Evolutionary conservation across 2,329 filamentous ascomycete genomes (phyloP).

Genomic region (Ophiostoma novo-ulmi): DNA sequence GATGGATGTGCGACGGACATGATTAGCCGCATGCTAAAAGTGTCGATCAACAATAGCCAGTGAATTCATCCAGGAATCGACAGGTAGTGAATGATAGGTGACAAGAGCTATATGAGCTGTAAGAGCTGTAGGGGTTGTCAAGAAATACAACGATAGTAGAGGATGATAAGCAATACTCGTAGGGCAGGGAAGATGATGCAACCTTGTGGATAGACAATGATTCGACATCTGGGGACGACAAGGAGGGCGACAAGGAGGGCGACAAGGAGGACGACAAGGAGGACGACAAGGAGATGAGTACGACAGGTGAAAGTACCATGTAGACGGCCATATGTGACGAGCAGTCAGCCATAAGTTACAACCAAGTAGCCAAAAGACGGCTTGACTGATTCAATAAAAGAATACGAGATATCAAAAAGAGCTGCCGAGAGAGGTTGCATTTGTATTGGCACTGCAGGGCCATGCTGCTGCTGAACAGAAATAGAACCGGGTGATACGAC

Average conservation of each 20-base stretch:
- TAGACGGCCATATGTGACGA: neutral
- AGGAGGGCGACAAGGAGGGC: conserved; percentile 2
- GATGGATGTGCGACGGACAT: neutral
- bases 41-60: conserved; percentile 6
- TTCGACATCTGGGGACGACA: neutral
- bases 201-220: conserved; percentile 1
- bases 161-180: neutral
- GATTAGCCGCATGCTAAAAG: conserved; percentile 7
- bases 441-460: neutral
- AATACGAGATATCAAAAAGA: neutral
- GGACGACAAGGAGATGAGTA: neutral
- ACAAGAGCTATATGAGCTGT: too few relatives aligned
- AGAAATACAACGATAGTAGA: neutral
- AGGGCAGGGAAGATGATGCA: conserved; percentile 6
- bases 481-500: conserved; percentile 6
- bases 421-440: conserved; percentile 2
- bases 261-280: neutral
- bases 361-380: neutral
- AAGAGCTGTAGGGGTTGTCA: neutral
- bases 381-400: neutral
- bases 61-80: conserved; percentile 4
- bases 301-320: neutral
- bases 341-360: neutral
- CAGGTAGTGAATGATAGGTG: neutral
- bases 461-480: neutral